phyloP scores from a whole-genome alignment of 805 yeast genomes.

The Starmerella potacharoeniae region DNA sequence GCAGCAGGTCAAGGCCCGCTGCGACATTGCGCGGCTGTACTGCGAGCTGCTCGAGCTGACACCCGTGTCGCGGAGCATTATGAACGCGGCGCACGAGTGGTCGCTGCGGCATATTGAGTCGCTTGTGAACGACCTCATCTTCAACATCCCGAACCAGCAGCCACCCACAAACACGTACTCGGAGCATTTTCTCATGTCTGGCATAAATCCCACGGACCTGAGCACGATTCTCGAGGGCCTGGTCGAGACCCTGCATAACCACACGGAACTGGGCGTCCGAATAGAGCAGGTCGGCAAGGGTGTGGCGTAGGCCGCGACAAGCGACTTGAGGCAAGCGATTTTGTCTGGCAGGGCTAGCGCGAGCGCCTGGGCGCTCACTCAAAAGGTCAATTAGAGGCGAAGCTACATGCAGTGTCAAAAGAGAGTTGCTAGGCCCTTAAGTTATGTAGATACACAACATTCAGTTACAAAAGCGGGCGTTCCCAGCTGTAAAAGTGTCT shows the following conservation, averaged over 20 bases:
- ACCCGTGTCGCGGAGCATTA: slow-evolving; percentile 23
- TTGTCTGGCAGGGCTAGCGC: too few species aligned
- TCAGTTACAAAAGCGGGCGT: too few species aligned
- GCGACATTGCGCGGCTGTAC: slow-evolving; percentile 25
- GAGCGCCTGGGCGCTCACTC: too few species aligned
- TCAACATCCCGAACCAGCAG: slow-evolving; percentile 23
- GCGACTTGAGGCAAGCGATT: too few species aligned
- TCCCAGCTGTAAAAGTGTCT: too few species aligned
- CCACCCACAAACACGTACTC: slow-evolving; percentile 24
- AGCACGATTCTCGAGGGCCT: slow-evolving; percentile 21
- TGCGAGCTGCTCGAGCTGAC: slow-evolving; percentile 24
- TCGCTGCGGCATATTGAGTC: slow-evolving; percentile 26
- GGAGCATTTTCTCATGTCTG: slow-evolving; percentile 20
- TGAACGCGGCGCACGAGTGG: slow-evolving; percentile 30
- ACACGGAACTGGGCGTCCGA: slow-evolving; percentile 22
- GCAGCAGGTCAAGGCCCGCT: slow-evolving; percentile 29
- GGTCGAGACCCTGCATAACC: slow-evolving; percentile 23
- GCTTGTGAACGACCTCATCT: slow-evolving; percentile 25
- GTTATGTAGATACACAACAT: not conserved
- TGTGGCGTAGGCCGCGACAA: slow-evolving; percentile 18
- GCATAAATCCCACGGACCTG: slow-evolving; percentile 21
- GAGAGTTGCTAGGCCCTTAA: not conserved
- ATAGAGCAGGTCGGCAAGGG: slow-evolving; percentile 30
- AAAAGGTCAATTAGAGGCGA: too few species aligned
- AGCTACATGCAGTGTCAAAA: too few species aligned